Percentiles rank a stretch among this genome's conserved stretches.
Evolutionary conservation across 202 grass and related monocot genomes (phyloP).

Genomic region (Eragrostis tef): DNA sequence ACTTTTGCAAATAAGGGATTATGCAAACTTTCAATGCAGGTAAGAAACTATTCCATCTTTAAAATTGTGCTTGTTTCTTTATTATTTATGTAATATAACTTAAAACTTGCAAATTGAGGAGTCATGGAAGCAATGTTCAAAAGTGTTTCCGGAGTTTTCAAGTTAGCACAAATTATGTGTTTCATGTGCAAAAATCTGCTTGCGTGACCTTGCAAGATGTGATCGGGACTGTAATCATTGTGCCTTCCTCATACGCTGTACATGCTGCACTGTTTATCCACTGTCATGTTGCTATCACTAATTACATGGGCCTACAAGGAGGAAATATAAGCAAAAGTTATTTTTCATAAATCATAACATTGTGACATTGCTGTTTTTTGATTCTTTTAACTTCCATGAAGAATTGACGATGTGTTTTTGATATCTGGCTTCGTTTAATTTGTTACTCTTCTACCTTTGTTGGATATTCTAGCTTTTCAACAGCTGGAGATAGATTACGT

Average conservation of each 20-base stretch:
- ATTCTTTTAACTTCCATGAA: conserved; percentile 19
- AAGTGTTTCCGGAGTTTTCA: background rate
- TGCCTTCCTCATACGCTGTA: background rate
- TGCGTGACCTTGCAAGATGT: conserved; percentile 6
- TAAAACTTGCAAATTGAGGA: background rate
- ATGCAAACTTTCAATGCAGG: too few species aligned
- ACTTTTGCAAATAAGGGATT: too few species aligned
- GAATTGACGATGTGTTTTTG: background rate
- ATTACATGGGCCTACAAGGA: background rate
- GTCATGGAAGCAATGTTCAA: conserved; percentile 2
- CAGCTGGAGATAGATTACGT: conserved; percentile 97
- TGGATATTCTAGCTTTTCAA: conserved; percentile 81
- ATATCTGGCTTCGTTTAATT: conserved; percentile 20
- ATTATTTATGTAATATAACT: background rate
- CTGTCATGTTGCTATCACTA: conserved; percentile 24
- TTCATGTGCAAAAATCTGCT: background rate
- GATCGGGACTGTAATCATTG: background rate
- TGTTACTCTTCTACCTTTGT: conserved; percentile 40
- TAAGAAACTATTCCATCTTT: background rate
- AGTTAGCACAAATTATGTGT: background rate
- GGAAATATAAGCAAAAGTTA: conserved; percentile 8
- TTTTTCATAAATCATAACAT: background rate
- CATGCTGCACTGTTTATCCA: conserved; percentile 23
- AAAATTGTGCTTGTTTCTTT: background rate
- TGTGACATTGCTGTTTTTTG: conserved; percentile 13